A percentile compares a stretch with the other conserved stretches of the same genome.
Evolutionary conservation across 768 basidiomycete genomes (phyloP).

Genomic region (Russula brevipes): DNA sequence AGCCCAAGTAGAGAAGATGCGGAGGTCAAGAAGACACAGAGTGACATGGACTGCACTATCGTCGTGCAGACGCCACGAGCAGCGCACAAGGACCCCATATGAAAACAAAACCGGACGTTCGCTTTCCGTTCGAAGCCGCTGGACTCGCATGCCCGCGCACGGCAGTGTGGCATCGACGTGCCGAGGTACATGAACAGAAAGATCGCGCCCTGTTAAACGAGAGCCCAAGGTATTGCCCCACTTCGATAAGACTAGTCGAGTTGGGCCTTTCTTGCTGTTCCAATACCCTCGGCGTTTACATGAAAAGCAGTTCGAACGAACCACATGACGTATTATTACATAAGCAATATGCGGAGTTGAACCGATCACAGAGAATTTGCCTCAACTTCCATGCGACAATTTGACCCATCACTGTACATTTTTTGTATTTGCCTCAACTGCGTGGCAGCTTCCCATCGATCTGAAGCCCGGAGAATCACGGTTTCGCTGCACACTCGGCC

Average conservation of each 20-base stretch:
- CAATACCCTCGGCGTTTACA: neutral
- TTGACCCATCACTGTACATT: no score
- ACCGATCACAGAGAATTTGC: neutral
- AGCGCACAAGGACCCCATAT: neutral
- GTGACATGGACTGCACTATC: neutral
- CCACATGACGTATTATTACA: no score
- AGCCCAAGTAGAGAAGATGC: neutral
- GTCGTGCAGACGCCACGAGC: neutral
- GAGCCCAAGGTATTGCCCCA: neutral
- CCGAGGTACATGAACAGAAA: neutral
- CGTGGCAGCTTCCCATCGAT: constrained; percentile 4
- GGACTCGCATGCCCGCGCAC: neutral
- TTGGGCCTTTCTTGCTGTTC: neutral
- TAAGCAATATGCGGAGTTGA: neutral
- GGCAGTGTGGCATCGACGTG: neutral
- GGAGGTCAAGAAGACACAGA: neutral
- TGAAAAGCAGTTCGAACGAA: no score
- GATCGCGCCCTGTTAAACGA: neutral
- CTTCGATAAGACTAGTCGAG: neutral
- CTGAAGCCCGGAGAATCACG: neutral
- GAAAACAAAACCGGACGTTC: neutral
- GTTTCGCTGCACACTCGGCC: neutral
- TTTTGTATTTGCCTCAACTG: neutral
- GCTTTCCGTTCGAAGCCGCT: neutral
- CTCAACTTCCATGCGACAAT: neutral